These are phyloP conservation scores for Ampelocalamus luodianensis DNA, from an alignment of 176 grass and related monocot genomes.

Conservation along the genomic window DNA sequence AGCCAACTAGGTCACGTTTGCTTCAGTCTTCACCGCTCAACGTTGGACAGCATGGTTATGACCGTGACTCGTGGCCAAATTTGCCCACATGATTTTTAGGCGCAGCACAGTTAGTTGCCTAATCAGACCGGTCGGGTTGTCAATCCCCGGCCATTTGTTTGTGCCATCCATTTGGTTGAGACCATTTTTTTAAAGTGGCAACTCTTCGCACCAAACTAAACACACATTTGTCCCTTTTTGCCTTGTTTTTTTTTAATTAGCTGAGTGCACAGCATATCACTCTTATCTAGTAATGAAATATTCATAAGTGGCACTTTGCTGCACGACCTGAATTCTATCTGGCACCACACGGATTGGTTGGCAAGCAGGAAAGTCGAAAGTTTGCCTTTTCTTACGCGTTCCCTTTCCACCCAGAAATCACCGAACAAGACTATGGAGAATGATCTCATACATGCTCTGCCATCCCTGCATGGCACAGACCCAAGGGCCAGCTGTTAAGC, in stretches of 20 bases:
- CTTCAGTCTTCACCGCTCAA: not conserved
- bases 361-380: conserved; percentile 10
- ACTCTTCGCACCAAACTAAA: not conserved
- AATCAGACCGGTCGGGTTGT: not conserved
- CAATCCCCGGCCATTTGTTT: not conserved
- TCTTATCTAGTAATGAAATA: conserved; percentile 4
- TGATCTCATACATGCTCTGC: not conserved
- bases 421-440: not conserved
- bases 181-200: not conserved
- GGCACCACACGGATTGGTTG: not conserved
- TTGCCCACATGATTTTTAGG: not conserved
- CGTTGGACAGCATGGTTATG: not conserved
- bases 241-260: not conserved
- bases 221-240: not conserved
- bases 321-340: conserved; percentile 48
- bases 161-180: not conserved
- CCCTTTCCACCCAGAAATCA: conserved; percentile 50
- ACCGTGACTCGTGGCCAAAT: not conserved
- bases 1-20: not conserved
- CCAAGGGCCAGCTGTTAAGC: conserved; percentile 42
- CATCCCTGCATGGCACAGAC: not conserved
- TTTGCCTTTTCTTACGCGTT: not conserved
- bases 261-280: not conserved
- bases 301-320: not conserved
- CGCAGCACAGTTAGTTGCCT: not conserved